Percentiles rank a stretch among this genome's conserved stretches.
Conservation (phyloP, 2,329 filamentous ascomycete species). For the Akanthomyces lecanii region DNA sequence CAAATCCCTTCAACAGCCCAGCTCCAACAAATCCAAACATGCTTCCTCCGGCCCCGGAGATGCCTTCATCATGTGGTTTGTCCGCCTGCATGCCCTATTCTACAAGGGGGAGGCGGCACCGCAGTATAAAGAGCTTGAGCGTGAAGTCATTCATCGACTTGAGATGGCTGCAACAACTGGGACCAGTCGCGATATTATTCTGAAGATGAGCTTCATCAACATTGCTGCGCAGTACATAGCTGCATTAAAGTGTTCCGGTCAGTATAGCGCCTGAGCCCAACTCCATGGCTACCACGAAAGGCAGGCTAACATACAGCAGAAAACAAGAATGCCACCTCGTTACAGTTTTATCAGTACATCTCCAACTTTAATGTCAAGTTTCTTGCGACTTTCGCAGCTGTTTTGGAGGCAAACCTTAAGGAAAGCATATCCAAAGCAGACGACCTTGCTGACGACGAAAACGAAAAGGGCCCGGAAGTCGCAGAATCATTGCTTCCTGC, state of each 20-base stretch:
- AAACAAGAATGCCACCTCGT: slow-evolving; percentile 41
- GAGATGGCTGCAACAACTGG: slow-evolving; percentile 67
- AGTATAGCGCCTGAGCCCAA: slow-evolving; percentile 20
- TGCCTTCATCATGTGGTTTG: slow-evolving; percentile 74
- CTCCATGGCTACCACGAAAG: background rate
- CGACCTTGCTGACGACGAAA: slow-evolving; percentile 22
- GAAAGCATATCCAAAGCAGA: slow-evolving; percentile 23
- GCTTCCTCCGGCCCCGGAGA: slow-evolving; percentile 49
- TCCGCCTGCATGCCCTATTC: slow-evolving; percentile 79
- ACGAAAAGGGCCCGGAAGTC: slow-evolving; percentile 32
- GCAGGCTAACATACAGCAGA: slow-evolving; percentile 30
- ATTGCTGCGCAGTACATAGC: slow-evolving; percentile 78
- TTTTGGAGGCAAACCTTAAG: slow-evolving; percentile 64
- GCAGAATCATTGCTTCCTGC: slow-evolving; percentile 46
- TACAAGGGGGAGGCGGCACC: slow-evolving; percentile 72
- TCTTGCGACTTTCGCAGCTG: slow-evolving; percentile 66
- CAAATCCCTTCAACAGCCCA: slow-evolving; percentile 44
- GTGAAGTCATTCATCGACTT: slow-evolving; percentile 76
- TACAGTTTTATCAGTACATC: slow-evolving; percentile 58
- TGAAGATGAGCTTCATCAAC: slow-evolving; percentile 81
- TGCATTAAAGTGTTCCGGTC: slow-evolving; percentile 30
- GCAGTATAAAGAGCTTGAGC: slow-evolving; percentile 76
- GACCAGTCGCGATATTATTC: slow-evolving; percentile 59
- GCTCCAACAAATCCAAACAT: slow-evolving; percentile 30
- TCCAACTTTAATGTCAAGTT: slow-evolving; percentile 75